Conservation (phyloP, 2,329 filamentous ascomycete species). For the Beauveria australis region DNA sequence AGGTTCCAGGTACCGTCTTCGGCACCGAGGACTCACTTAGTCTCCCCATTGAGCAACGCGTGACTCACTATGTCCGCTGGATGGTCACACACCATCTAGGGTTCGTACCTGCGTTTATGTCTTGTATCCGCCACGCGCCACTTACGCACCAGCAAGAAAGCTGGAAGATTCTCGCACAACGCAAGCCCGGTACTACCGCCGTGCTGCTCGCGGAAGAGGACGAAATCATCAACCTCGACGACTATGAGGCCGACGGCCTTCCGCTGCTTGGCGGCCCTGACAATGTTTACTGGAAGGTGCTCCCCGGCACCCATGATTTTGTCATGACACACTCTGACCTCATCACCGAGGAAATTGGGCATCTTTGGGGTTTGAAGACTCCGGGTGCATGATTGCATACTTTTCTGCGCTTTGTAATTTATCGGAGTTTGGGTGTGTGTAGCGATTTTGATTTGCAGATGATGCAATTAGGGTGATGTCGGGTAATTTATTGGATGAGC, state of each 20-base stretch:
- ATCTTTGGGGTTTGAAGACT: constrained; percentile 32
- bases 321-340: constrained; percentile 46
- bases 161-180: constrained; percentile 38
- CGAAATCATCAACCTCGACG: constrained; percentile 42
- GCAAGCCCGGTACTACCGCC: constrained; percentile 36
- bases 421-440: not conserved
- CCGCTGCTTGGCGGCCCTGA: constrained; percentile 42
- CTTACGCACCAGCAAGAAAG: constrained; percentile 43
- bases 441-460: not conserved
- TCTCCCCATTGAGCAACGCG: constrained; percentile 36
- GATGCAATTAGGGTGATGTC: not conserved
- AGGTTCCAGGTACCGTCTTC: constrained; percentile 14
- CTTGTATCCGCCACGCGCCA: constrained; percentile 45
- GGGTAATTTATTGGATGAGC: not conserved
- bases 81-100: constrained; percentile 47
- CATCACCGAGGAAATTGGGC: constrained; percentile 38
- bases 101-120: constrained; percentile 54
- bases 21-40: constrained; percentile 12
- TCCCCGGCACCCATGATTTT: constrained; percentile 53
- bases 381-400: not conserved
- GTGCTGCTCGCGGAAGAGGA: constrained; percentile 44
- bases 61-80: constrained; percentile 48
- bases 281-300: constrained; percentile 40
- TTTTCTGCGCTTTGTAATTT: not conserved
- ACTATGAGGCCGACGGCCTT: constrained; percentile 41